Base-by-base conservation (phyloP, 306 rosid genomes). In the Spatholobus suberectus region DNA sequence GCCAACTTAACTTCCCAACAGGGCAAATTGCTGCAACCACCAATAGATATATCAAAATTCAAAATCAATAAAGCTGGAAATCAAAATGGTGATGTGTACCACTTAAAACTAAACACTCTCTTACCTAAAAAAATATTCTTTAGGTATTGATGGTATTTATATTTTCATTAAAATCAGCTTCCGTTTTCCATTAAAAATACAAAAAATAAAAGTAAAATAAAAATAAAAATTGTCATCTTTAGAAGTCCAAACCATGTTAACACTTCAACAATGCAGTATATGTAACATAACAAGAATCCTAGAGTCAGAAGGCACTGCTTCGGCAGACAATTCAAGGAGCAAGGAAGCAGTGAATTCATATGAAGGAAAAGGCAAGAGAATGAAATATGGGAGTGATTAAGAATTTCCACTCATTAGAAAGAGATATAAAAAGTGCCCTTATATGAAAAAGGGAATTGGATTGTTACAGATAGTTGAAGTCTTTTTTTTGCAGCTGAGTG, bases 391-490 rank as follows among this genome's bases (percentile, higher is more conserved):
- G 29, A 23, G 8, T 15, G 71, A 66, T 35, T n/a, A n/a, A n/a
- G n/a, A n/a, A n/a, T n/a, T n/a, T n/a, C n/a, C n/a, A n/a, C n/a
- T n/a, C n/a, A n/a, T n/a, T 59, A 14, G n/a, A 38, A 79, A 54
- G 52, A 0, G 27, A 38, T 18, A 20, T 10, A 21, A 20, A 52
- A n/a, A n/a, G n/a, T 37, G 41, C 8, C n/a, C n/a, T n/a, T n/a
- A n/a, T 18, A 47, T 7, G 24, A 4, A 8, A 5, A 59, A 37
- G 37, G 49, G 4, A 20, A 63, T 2, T 3, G 73, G 51, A 32
- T 37, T 11, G 21, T 84, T 88, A 85, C 94, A 73, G 89, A 90
- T 27, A 86, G 29, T 14, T 76, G 91, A 47, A 84, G 90, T 80
- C 72, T 88, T 3, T 70, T 87, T 23, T 62, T 86, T 0, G 91